Base-by-base conservation (phyloP, 345 rosid species). In the Atalantia buxifolia region DNA sequence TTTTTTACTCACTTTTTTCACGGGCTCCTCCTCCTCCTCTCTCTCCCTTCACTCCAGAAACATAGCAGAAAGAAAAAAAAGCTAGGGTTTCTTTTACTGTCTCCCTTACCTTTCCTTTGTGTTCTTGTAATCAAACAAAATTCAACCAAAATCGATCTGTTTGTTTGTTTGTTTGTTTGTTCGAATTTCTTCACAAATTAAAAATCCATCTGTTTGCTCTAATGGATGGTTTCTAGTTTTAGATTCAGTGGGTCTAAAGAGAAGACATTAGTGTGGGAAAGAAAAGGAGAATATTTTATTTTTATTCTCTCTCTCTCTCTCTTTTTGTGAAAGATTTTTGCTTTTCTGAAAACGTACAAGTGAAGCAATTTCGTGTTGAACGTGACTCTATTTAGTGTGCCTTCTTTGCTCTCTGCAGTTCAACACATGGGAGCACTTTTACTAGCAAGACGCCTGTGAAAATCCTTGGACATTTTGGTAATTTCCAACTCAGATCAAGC, bases 281-380 rank as follows among this genome's bases (percentile, higher is more conserved):
- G 31, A 69, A 81, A 77, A 71, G 59, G 67, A 56, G 30, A 24
- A 61, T 28, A 22, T 72, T 75, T 71, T 65, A 30, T 53, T n/a
- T 60, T 27, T 79, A 71, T 59, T 81, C 22, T 67, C 56, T 64
- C 36, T 42, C 48, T 45, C 22, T 67, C 56, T 69, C 40, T 50
- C 0, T 13, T 45, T 24, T 77, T 78, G 55, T 69, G 36, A n/a
- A 21, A 7, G 27, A 27, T 74, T 30, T 66, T 75, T 57, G 40
- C 77, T 65, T 82, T 85, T 82, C n/a, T 19, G 79, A 78, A 84
- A 81, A 84, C 96, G 80, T 90, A 84, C 71, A 62, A 67, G 85
- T 86, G 91, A 92, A 89, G 96, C 83, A 86, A 85, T 82, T 83
- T 80, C 68, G 80, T 81, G 79, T 72, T 85, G 90, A 88, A 86